These are phyloP conservation scores for Yamadazyma sp. DNA, from an alignment of 805 yeast species.

Conservation along the genomic window DNA sequence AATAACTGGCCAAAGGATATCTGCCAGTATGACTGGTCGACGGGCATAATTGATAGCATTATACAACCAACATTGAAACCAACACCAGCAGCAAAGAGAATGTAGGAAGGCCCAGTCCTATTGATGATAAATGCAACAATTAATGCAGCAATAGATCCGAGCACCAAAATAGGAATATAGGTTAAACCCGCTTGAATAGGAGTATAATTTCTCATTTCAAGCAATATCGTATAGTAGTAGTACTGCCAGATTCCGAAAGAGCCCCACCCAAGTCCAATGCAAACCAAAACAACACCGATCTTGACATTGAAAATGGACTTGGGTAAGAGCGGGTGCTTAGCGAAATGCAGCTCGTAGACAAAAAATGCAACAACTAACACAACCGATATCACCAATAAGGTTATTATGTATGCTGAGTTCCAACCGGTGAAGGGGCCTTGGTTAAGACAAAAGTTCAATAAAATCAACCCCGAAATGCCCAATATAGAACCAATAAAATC, in stretches of 20 bases:
- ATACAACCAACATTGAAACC: slow-evolving; percentile 57
- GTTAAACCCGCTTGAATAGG: slow-evolving; percentile 35
- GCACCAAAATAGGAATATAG: slow-evolving; percentile 47
- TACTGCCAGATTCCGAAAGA: slow-evolving; percentile 74
- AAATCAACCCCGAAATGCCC: slow-evolving; percentile 59
- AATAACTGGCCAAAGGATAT: slow-evolving; percentile 56
- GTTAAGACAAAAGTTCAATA: slow-evolving; percentile 70
- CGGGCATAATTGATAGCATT: slow-evolving; percentile 56
- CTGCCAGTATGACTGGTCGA: slow-evolving; percentile 58
- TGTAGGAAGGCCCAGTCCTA: slow-evolving; percentile 47
- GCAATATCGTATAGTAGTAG: slow-evolving; percentile 54
- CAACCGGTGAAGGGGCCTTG: slow-evolving; percentile 77
- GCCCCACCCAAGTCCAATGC: slow-evolving; percentile 70
- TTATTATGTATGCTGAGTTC: slow-evolving; percentile 57
- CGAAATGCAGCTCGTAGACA: slow-evolving; percentile 46
- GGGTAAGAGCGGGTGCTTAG: slow-evolving; percentile 56
- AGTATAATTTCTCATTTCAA: slow-evolving; percentile 49
- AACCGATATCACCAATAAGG: slow-evolving; percentile 54
- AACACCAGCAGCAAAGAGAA: slow-evolving; percentile 50
- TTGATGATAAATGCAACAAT: slow-evolving; percentile 49
- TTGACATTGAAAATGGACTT: slow-evolving; percentile 43
- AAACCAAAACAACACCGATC: slow-evolving; percentile 47
- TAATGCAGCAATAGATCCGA: slow-evolving; percentile 58
- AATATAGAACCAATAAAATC: slow-evolving; percentile 36
- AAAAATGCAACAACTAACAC: slow-evolving; percentile 41